Percentiles rank a stretch among this genome's conserved stretches.
Evolutionary conservation across 805 yeast species (phyloP).

Genomic region (Candida arabinofermentans): DNA sequence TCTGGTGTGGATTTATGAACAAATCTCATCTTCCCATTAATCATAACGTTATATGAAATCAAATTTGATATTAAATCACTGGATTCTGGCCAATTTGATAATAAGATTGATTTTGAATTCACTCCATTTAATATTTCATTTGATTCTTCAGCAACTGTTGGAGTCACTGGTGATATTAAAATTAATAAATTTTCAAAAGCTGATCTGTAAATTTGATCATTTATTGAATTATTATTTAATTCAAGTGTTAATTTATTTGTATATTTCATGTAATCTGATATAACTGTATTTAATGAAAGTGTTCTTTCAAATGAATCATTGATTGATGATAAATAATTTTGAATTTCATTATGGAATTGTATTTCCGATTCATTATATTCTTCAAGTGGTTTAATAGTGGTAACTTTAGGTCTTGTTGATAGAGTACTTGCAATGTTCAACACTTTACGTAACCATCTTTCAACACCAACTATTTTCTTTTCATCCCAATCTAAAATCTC

Average conservation of each 20-base stretch:
- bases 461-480: conserved; percentile 76
- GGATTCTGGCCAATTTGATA: conserved; percentile 61
- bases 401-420: conserved; percentile 6
- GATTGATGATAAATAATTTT: conserved; percentile 43
- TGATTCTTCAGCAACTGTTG: conserved; percentile 78
- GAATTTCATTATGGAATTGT: conserved; percentile 54
- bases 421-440: conserved; percentile 29
- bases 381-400: conserved; percentile 15
- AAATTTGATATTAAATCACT: conserved; percentile 36
- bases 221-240: conserved; percentile 33
- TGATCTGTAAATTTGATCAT: conserved; percentile 40
- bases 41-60: conserved; percentile 51
- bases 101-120: conserved; percentile 41
- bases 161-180: conserved; percentile 77
- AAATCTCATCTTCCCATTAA: conserved; percentile 69
- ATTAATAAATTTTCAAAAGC: conserved; percentile 51
- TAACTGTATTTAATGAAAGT: conserved; percentile 73
- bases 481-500: conserved; percentile 91
- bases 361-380: conserved; percentile 42
- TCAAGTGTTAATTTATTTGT: conserved; percentile 49
- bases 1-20: conserved; percentile 31
- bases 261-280: conserved; percentile 86
- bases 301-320: conserved; percentile 56
- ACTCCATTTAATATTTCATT: conserved; percentile 48
- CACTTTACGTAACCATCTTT: conserved; percentile 77